Conservation (phyloP, 495 filamentous ascomycete species). For the Sabuloglossum arenarium region DNA sequence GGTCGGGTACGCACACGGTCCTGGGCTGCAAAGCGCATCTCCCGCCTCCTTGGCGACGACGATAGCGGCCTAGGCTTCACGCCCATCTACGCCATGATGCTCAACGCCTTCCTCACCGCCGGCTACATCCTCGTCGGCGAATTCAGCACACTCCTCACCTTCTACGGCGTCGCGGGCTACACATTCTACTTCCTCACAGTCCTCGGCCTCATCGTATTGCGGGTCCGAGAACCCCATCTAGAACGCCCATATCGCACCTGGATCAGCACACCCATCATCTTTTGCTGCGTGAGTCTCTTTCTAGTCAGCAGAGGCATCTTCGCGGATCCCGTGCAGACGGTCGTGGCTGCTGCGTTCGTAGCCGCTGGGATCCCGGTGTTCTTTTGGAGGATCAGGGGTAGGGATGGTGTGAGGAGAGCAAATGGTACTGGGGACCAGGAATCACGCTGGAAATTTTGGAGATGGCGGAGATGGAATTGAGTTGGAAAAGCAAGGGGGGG, state of each 20-base stretch:
- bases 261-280: constrained; percentile 92
- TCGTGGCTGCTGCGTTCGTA: constrained; percentile 70
- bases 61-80: constrained; percentile 49
- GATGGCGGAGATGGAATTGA: constrained; percentile 11
- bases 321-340: constrained; percentile 69
- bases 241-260: constrained; percentile 85
- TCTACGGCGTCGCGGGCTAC: constrained; percentile 93
- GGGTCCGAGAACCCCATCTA: constrained; percentile 70
- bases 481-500: not conserved
- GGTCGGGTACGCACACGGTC: constrained; percentile 32
- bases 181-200: constrained; percentile 94
- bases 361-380: constrained; percentile 67
- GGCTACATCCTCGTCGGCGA: constrained; percentile 70
- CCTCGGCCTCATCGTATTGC: constrained; percentile 72
- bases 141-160: constrained; percentile 79
- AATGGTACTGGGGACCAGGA: constrained; percentile 14
- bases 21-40: constrained; percentile 34
- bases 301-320: constrained; percentile 73
- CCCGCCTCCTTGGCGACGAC: constrained; percentile 36
- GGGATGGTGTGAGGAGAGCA: constrained; percentile 21
- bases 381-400: constrained; percentile 57
- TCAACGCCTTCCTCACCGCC: constrained; percentile 53
- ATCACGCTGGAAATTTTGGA: constrained; percentile 41
- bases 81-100: constrained; percentile 68
- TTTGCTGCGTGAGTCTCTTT: constrained; percentile 94